Conservation (phyloP, 805 yeast genomes). For the Ogataea pilisensis region DNA sequence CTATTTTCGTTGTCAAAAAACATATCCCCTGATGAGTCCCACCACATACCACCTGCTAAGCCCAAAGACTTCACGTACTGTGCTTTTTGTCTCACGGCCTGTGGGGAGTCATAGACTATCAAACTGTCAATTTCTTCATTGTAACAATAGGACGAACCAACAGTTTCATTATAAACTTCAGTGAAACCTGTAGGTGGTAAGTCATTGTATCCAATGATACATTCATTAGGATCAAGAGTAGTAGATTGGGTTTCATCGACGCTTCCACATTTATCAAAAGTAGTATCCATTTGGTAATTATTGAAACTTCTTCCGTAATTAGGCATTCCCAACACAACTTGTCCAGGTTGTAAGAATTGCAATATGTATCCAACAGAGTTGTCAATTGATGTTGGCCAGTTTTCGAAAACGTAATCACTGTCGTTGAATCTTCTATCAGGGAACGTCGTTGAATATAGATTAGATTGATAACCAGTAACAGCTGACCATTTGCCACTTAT, state of each 20-base stretch:
- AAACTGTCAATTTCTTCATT: constrained; percentile 35
- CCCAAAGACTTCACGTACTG: constrained; percentile 42
- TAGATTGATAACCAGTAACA: constrained; percentile 63
- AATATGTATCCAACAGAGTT: constrained; percentile 36
- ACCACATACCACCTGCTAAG: constrained; percentile 88
- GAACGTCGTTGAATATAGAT: constrained; percentile 37
- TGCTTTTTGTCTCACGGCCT: constrained; percentile 54
- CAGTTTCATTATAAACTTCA: constrained; percentile 49
- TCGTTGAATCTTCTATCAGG: not conserved
- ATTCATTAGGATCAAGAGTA: constrained; percentile 13
- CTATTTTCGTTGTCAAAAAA: constrained; percentile 24
- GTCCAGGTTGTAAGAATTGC: constrained; percentile 19
- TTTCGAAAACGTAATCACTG: constrained; percentile 15
- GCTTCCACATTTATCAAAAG: constrained; percentile 21
- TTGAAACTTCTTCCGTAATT: constrained; percentile 56
- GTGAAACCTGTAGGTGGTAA: constrained; percentile 24
- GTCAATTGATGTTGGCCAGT: constrained; percentile 38
- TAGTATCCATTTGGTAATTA: constrained; percentile 8
- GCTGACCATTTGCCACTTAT: constrained; percentile 75
- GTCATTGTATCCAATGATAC: constrained; percentile 19
- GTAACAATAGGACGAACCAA: constrained; percentile 54
- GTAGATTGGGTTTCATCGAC: constrained; percentile 2
- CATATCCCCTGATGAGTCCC: constrained; percentile 87
- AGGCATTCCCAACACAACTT: constrained; percentile 82
- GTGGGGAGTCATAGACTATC: constrained; percentile 63